Base-by-base conservation (phyloP, 805 yeast genomes). In the Blastobotrys chiropterorum region DNA sequence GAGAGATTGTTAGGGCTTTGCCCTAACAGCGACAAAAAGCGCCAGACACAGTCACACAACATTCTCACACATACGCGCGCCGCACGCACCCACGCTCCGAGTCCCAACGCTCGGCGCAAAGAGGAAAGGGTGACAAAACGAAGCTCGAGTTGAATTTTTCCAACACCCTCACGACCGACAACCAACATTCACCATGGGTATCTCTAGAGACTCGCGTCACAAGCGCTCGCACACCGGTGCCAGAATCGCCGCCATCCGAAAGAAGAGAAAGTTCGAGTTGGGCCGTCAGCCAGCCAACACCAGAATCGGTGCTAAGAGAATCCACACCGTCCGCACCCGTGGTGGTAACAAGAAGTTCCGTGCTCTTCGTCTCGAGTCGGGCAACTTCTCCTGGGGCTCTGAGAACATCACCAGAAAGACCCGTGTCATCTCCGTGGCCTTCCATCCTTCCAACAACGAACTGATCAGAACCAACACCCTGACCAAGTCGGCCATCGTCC, bases 141-240 rank as follows among this genome's bases (percentile, higher is more conserved):
- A n/a, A n/a, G n/a, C n/a, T n/a, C n/a, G n/a, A n/a, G n/a, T n/a
- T n/a, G n/a, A n/a, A n/a, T n/a, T n/a, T n/a, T n/a, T n/a, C n/a
- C n/a, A n/a, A n/a, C n/a, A n/a, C n/a, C n/a, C n/a, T n/a, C n/a
- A n/a, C n/a, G n/a, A n/a, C n/a, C n/a, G n/a, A n/a, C n/a, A n/a
- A n/a, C n/a, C n/a, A n/a, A n/a, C 11, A 30, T 44, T 48, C 53
- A 86, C 76, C 77, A 92, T 92, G 99, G 98, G 99, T 90, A 92
- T 92, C 86, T 90, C 98, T 79, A 92, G 99, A 84, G 98, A 94
- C 84, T 92, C 99, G 78, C 97, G 97, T 82, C 99, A 94, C 90
- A 92, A 92, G 88, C 95, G 99, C 80, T 80, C 97, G 71, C 96
- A 95, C 78, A 90, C 99, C 74, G 99, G 99, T 86, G 99, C 99